These are phyloP conservation scores for Termitomyces sp. DNA, from an alignment of 768 basidiomycete genomes.

Conservation along the genomic window DNA sequence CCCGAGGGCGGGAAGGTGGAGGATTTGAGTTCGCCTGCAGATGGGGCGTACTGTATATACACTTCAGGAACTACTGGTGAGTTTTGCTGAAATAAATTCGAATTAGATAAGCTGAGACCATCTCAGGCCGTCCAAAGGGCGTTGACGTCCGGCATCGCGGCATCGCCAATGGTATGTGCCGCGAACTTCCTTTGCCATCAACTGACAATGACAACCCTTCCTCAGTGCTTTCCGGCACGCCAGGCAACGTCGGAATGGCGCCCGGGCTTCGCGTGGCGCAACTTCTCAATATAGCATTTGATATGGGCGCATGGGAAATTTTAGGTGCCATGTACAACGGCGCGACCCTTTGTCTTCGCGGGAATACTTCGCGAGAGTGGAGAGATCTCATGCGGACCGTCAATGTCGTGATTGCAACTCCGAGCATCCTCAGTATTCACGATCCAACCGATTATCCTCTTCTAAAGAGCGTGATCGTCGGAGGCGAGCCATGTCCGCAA, in stretches of 20 bases:
- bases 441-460: constrained; percentile 44
- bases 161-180: constrained; percentile 44
- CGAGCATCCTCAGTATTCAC: constrained; percentile 45
- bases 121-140: constrained; percentile 54
- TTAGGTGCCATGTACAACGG: constrained; percentile 47
- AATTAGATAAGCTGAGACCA: constrained; percentile 20
- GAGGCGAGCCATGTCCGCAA: constrained; percentile 49
- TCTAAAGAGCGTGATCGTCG: constrained; percentile 43
- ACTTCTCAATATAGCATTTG: constrained; percentile 59
- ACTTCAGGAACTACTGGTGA: constrained; percentile 42
- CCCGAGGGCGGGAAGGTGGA: constrained; percentile 28
- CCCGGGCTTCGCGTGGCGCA: constrained; percentile 53
- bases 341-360: constrained; percentile 46
- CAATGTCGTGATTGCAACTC: constrained; percentile 48
- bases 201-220: not conserved
- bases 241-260: constrained; percentile 56
- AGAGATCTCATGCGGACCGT: constrained; percentile 41
- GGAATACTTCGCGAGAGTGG: constrained; percentile 47
- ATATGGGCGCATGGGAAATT: constrained; percentile 65
- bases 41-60: constrained; percentile 56
- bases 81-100: not conserved
- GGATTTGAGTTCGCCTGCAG: constrained; percentile 31
- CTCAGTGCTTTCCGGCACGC: constrained; percentile 32
- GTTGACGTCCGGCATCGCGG: constrained; percentile 55
- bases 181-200: not conserved